Evolutionary conservation across 2,329 filamentous ascomycete genomes (phyloP), one percentile per base, ranked within the genome.

Genomic region (Acarospora socialis): DNA sequence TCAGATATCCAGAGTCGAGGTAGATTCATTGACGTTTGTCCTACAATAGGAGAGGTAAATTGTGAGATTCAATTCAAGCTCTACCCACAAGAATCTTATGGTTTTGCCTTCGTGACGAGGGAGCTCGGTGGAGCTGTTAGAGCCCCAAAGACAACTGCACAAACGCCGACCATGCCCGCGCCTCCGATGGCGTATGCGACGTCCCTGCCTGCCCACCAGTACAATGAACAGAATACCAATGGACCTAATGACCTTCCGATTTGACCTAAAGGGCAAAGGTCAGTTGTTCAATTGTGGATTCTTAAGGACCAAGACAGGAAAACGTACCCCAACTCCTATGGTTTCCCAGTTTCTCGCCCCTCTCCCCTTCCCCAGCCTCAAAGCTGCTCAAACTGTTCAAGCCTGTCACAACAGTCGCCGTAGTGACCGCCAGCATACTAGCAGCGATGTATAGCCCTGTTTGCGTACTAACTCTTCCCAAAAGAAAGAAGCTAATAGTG

Each of bases 201-300:
- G 50, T 92, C 79, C 28, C 90, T 66, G 0, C 90, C 90, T 5
- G 83, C 86, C 90, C 90, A 98, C 90, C 90, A 98, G 60, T 98
- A 98, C 34, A 98, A 64, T 29, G 82, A 83, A 40, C 90, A 95
- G 52, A 98, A 98, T 21, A 92, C 59, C 4, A 98, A 54, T 0
- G 90, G 90, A 0, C 90, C 90, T 7, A 92, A 55, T 0, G 86
- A 83, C 20, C 90, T 70, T 3, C 90, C 90, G 3, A 86, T 68
- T 62, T 98, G 90, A 4, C 90, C 87, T 40, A 28, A 10, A 9
- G 18, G 12, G 16, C 5, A 21, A 8, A 32, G 2, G 26, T 17
- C 28, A 10, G 16, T 20, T 10, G 7, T 5, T 21, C 15, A 3
- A 15, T 4, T 20, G 14, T 10, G 75, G 44, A 68, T 73, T 36